Base-by-base conservation (phyloP, 176 grass and related monocot species). In the Tuctoria greenei region DNA sequence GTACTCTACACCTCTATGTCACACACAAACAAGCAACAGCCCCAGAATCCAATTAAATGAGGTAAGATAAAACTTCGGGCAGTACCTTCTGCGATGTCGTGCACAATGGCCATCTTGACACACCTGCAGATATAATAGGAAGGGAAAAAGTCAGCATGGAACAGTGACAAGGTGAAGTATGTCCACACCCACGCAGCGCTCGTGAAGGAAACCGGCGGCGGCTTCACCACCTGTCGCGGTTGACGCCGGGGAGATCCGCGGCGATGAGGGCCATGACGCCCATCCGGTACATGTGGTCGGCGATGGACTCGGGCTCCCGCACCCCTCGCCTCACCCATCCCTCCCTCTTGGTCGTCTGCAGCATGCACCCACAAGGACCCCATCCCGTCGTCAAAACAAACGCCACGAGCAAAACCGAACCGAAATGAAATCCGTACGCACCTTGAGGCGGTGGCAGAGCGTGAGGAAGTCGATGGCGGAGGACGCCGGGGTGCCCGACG, bases 231-330 rank as follows among this genome's bases (percentile, higher is more conserved):
- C 91, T 95, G 78, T 99, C 96, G 40, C 96, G 87, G 72, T 95
- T 58, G 44, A 99, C 81, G 61, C 89, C 89, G 47, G 96, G 96
- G 40, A 95, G 75, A 63, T 99, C 96, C n/a, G 85, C 67, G n/a
- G 85, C 92, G 66, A 95, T 71, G 45, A 99, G 89, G 67, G 96
- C 92, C 96, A 99, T 99, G 74, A 99, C 76, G 38, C 92, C 89
- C 96, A 99, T 99, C 28, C 87, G 86, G 80, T 99, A 92, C 96
- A 99, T 99, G 92, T 99, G 96, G 83, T 99, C 96, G 26, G 92
- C 92, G 42, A 95, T 74, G 12, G 96, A 95, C 86, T 99, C 96
- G 9, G 96, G 89, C 16, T 50, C 87, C 64, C 86, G 78, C 74
- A 99, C 83, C n/a, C 77, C 87, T 75, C 88, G 85, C 83, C 81